phyloP scores from a whole-genome alignment of 2,329 filamentous ascomycete species.

The Apiospora kogelbergensis region DNA sequence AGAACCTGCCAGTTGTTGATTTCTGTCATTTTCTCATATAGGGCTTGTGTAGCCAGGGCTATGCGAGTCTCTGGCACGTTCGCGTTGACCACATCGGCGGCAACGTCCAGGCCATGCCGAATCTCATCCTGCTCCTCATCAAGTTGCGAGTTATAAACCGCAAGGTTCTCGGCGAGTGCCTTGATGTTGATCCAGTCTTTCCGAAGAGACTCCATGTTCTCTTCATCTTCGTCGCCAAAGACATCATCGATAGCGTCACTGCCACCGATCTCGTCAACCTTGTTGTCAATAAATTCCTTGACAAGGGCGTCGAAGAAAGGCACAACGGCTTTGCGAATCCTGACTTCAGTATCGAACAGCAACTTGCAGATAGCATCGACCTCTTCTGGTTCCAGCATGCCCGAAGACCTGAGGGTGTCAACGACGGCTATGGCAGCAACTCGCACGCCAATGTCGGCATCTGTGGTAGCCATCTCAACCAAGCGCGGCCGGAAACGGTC shows the following conservation, averaged over 20 bases:
- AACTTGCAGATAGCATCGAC: constrained; percentile 85
- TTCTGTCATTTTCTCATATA: constrained; percentile 80
- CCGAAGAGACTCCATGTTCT: constrained; percentile 74
- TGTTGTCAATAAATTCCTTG: constrained; percentile 74
- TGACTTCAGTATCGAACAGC: constrained; percentile 82
- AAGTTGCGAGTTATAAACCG: constrained; percentile 74
- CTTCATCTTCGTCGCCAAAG: constrained; percentile 68
- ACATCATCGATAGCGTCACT: constrained; percentile 74
- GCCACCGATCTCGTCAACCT: constrained; percentile 82
- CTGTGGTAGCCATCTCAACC: constrained; percentile 88
- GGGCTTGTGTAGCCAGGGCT: constrained; percentile 78
- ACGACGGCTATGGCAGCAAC: constrained; percentile 79
- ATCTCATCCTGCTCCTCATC: constrained; percentile 54
- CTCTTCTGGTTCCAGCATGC: constrained; percentile 86
- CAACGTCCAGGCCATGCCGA: constrained; percentile 47
- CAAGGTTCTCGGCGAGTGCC: constrained; percentile 80
- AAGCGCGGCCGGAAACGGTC: constrained; percentile 85
- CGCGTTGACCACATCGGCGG: constrained; percentile 59
- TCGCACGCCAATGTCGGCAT: constrained; percentile 79
- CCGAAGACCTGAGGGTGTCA: constrained; percentile 77
- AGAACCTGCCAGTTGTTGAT: constrained; percentile 85
- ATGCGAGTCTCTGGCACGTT: constrained; percentile 76
- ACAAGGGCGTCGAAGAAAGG: constrained; percentile 89
- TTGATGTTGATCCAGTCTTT: constrained; percentile 90
- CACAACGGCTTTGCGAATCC: constrained; percentile 85